Conservation (phyloP, 140 eudicot genomes). For the Cichorium intybus region DNA sequence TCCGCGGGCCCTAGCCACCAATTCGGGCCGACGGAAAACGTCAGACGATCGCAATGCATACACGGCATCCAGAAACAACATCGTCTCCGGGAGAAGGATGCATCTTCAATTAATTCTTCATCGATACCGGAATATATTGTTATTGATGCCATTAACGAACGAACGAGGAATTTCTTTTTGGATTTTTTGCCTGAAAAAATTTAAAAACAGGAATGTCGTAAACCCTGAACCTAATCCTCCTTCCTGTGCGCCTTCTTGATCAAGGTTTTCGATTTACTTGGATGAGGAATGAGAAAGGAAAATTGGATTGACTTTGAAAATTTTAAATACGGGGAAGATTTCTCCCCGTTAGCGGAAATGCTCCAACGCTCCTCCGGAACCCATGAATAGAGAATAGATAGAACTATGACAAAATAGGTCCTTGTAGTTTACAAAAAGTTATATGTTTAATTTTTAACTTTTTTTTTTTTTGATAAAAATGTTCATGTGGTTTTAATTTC, state of each 20-base stretch:
- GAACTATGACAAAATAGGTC: too few species aligned
- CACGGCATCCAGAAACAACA: conserved; percentile 24
- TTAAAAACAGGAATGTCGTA: conserved; percentile 4
- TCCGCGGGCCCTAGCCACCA: conserved; percentile 7
- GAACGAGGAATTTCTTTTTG: not conserved
- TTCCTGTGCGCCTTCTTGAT: conserved; percentile 11
- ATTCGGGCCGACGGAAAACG: conserved; percentile 11
- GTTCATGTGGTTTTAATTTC: too few species aligned
- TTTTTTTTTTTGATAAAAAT: too few species aligned
- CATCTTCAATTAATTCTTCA: conserved; percentile 12
- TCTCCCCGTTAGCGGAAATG: conserved; percentile 10
- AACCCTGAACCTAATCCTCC: conserved; percentile 22
- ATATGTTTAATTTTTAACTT: too few species aligned
- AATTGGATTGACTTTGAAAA: not conserved
- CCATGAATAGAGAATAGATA: conserved; percentile 2
- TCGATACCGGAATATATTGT: conserved; percentile 14
- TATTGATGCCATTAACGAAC: conserved; percentile 13
- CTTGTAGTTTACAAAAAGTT: too few species aligned
- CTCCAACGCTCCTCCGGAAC: conserved; percentile 17
- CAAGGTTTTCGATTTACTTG: not conserved
- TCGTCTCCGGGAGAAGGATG: not conserved
- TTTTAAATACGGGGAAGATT: conserved; percentile 10
- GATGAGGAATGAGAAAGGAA: conserved; percentile 10
- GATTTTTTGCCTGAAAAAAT: conserved; percentile 1
- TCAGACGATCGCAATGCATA: conserved; percentile 9